These are phyloP conservation scores for Hsuehochloa calcarea DNA, from an alignment of 176 grass and related monocot species.

Conservation along the genomic window DNA sequence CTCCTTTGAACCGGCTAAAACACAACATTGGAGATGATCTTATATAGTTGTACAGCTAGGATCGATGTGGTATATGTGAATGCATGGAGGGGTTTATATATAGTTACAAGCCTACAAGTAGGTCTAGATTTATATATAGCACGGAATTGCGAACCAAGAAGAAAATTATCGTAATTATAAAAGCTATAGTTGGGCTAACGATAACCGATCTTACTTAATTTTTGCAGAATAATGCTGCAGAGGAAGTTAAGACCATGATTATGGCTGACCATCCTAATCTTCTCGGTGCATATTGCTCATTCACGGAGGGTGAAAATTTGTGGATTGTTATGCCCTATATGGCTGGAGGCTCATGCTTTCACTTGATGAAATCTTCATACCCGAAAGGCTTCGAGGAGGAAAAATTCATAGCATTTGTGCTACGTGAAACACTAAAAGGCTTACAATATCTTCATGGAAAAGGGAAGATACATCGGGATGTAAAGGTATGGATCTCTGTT, in stretches of 20 bases:
- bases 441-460: conserved; percentile 81
- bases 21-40: no score
- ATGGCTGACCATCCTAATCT: conserved; percentile 86
- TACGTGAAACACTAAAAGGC: conserved; percentile 67
- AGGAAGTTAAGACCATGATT: conserved; percentile 88
- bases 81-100: no score
- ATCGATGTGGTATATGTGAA: no score
- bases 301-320: conserved; percentile 49
- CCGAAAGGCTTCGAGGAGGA: conserved; percentile 72
- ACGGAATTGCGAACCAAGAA: no score
- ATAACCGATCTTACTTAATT: not conserved
- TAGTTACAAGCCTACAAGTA: no score
- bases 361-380: conserved; percentile 81
- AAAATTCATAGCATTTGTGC: conserved; percentile 71
- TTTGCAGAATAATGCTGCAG: conserved; percentile 62
- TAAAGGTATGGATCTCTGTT: conserved; percentile 54
- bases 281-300: conserved; percentile 79
- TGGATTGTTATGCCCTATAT: conserved; percentile 97
- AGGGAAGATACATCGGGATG: conserved; percentile 86
- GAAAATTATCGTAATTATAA: no score
- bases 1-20: no score
- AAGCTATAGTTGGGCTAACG: no score
- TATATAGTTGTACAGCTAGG: no score
- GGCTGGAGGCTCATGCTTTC: conserved; percentile 84
- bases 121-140: no score